Conservation (phyloP, 441 rosid species). For the Aquilaria agallochum region DNA sequence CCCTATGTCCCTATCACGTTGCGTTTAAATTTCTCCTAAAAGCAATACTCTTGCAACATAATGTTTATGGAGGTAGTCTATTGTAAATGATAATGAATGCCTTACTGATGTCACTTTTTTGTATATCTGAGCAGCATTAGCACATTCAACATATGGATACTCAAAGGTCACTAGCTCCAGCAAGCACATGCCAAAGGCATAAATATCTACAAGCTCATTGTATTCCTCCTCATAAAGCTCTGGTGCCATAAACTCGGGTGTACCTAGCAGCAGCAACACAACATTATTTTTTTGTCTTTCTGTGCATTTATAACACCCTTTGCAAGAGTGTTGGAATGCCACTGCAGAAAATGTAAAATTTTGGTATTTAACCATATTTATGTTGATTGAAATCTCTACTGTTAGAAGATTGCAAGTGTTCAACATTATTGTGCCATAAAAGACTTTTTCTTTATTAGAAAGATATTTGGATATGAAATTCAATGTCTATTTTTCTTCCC, state of each 20-base stretch:
- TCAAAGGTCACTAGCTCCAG: constrained; percentile 67
- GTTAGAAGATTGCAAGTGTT: too few relatives aligned
- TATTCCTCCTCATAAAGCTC: constrained; percentile 74
- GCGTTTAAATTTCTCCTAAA: background rate
- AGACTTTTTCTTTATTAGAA: too few relatives aligned
- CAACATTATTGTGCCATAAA: too few relatives aligned
- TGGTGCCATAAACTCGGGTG: constrained; percentile 77
- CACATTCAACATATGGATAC: constrained; percentile 59
- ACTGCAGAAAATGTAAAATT: background rate
- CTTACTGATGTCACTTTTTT: constrained; percentile 70
- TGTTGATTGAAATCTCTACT: background rate
- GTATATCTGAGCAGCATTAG: constrained; percentile 72
- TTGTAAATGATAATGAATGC: constrained; percentile 12
- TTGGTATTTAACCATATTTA: background rate
- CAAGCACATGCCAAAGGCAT: constrained; percentile 73
- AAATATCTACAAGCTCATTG: constrained; percentile 67
- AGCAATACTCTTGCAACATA: background rate
- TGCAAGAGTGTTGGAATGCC: background rate
- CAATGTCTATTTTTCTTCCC: too few relatives aligned
- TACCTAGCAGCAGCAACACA: constrained; percentile 29
- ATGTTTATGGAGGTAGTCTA: background rate
- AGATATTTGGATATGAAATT: too few relatives aligned
- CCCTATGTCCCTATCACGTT: background rate
- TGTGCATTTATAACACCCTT: too few relatives aligned
- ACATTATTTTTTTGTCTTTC: constrained; percentile 8